These are phyloP conservation scores for Stagonosporopsis vannaccii DNA, from an alignment of 2,329 filamentous ascomycete species.

Conservation along the genomic window DNA sequence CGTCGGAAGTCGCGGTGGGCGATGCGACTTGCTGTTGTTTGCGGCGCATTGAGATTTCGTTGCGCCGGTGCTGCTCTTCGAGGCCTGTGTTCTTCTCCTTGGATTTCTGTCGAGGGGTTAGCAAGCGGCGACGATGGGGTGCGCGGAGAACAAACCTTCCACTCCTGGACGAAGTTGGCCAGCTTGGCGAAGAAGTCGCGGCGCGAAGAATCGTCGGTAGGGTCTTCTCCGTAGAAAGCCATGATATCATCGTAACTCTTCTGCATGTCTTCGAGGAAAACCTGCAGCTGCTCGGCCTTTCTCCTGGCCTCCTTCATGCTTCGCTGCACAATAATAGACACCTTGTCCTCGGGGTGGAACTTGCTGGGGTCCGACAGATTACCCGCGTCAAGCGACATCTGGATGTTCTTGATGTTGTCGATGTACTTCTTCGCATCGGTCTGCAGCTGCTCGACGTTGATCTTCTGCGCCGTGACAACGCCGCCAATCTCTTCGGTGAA, in stretches of 20 bases:
- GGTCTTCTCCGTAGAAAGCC: slow-evolving; percentile 95
- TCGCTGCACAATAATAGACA: slow-evolving; percentile 87
- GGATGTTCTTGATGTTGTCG: slow-evolving; percentile 91
- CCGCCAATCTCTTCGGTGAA: slow-evolving; percentile 85
- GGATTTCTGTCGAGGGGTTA: slow-evolving; percentile 68
- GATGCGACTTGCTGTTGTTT: slow-evolving; percentile 62
- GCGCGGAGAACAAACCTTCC: slow-evolving; percentile 71
- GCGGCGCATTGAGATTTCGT: slow-evolving; percentile 91
- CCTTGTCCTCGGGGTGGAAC: slow-evolving; percentile 96
- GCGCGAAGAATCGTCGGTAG: slow-evolving; percentile 87
- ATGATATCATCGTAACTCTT: slow-evolving; percentile 94
- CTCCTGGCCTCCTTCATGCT: slow-evolving; percentile 95
- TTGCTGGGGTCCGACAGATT: slow-evolving; percentile 96
- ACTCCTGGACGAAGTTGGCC: slow-evolving; percentile 87
- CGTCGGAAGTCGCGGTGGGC: slow-evolving; percentile 60
- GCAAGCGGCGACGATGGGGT: neutral
- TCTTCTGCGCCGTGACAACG: slow-evolving; percentile 81
- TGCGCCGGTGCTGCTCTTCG: slow-evolving; percentile 83
- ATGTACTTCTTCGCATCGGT: slow-evolving; percentile 90
- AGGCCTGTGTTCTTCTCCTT: slow-evolving; percentile 86
- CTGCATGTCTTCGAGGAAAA: slow-evolving; percentile 93
- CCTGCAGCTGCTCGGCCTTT: slow-evolving; percentile 93
- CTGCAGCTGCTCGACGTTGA: slow-evolving; percentile 93
- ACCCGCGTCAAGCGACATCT: slow-evolving; percentile 88
- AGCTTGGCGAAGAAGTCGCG: slow-evolving; percentile 96